Evolutionary conservation across 1,284 basidiomycete species (phyloP), one percentile per base, ranked within the genome.

Genomic region (Ceratobasidium sp.): DNA sequence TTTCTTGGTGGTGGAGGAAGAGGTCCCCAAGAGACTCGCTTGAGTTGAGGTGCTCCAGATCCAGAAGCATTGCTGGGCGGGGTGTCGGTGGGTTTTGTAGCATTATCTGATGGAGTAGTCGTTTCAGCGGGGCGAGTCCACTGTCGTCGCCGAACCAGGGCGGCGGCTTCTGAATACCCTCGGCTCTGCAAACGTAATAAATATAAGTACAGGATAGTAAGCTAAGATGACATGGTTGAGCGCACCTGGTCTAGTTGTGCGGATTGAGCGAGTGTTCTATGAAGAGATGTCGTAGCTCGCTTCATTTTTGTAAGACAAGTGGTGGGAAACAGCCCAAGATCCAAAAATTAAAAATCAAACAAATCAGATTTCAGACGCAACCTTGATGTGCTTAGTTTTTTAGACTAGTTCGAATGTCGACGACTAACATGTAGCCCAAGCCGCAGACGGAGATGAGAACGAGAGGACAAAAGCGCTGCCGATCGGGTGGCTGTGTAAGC

Each of bases 51-150:
- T 43, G 34, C 16, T 10, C 28, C 18, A 10, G 43, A n/a, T 8
- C 41, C 57, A 52, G 50, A 36, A 2, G 52, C 34, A 16, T 26
- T 23, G 16, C 23, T 52, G 28, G 48, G 26, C 30, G 23, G 4
- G 16, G 30, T 55, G n/a, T 32, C 34, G 30, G 4, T 30, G 16
- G 18, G 30, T 4, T 1, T 32, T 26, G 64, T 18, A 9, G 32
- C 9, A 43, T 41, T 43, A n/a, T 23, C n/a, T 21, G n/a, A 8
- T 3, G 43, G 28, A 10, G 26, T 52, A 21, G 32, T 32, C 2
- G 52, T 43, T 28, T 67, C 46, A 6, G 61, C 61, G 9, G 61
- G 64, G 21, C 64, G 64, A 26, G 50, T 45, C 64, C 64, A 67
- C 10, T 36, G 18, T 23, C 64, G 64, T n/a, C 64, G 48, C 9